phyloP scores from a whole-genome alignment of 441 rosid species.

The Theobroma grandiflorum region DNA sequence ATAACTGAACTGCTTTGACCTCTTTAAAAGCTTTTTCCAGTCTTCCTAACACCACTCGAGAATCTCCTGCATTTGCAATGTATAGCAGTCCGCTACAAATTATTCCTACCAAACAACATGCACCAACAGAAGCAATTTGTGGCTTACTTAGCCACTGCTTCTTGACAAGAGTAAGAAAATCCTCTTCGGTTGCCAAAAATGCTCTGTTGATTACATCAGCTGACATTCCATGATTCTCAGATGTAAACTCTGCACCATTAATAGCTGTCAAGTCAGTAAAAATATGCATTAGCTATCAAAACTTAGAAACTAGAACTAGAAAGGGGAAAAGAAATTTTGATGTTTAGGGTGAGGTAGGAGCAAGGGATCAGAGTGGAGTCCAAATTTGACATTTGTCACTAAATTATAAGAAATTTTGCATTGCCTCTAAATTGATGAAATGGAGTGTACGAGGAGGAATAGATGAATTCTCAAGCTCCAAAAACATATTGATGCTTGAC shows the following conservation, averaged over 20 bases:
- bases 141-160: constrained; percentile 74
- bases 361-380: background rate
- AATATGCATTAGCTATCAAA: constrained; percentile 43
- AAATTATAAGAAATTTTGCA: background rate
- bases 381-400: background rate
- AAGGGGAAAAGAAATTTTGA: background rate
- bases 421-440: background rate
- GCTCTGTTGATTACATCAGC: constrained; percentile 84
- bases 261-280: constrained; percentile 56
- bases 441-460: background rate
- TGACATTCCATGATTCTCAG: constrained; percentile 73
- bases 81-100: constrained; percentile 73
- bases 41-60: constrained; percentile 84
- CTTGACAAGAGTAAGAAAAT: constrained; percentile 74
- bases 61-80: constrained; percentile 93
- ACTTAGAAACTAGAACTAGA: constrained; percentile 19
- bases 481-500: background rate
- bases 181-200: constrained; percentile 84
- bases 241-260: constrained; percentile 69
- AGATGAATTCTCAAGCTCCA: background rate
- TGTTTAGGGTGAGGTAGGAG: background rate
- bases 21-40: constrained; percentile 51
- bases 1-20: constrained; percentile 79
- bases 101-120: constrained; percentile 91
- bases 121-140: constrained; percentile 89